Evolutionary conservation across 2,329 filamentous ascomycete species (phyloP).

Genomic region (Hypoxylon sp.): DNA sequence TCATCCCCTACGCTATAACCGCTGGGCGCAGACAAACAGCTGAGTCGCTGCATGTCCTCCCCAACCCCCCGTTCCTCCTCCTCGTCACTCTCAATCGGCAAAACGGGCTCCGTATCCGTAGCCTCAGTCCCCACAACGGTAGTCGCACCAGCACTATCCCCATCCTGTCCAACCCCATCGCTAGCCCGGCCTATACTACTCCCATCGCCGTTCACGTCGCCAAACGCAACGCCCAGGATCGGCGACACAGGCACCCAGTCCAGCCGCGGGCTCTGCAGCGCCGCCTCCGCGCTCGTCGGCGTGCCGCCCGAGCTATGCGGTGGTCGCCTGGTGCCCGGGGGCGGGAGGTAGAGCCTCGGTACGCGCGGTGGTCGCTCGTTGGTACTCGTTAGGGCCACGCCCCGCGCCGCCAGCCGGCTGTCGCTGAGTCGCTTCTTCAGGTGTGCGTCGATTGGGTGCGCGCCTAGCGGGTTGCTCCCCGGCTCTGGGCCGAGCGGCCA

Average conservation of each 20-base stretch:
- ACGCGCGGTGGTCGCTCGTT: constrained; percentile 7
- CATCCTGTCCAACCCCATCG: neutral
- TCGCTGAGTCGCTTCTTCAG: constrained; percentile 43
- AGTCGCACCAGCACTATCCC: neutral
- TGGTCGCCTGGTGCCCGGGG: constrained; percentile 33
- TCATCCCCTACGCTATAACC: constrained; percentile 11
- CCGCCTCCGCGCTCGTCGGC: constrained; percentile 22
- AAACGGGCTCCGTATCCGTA: constrained; percentile 35
- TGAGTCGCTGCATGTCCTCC: constrained; percentile 34
- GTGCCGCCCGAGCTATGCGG: constrained; percentile 18
- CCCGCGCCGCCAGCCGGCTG: constrained; percentile 12
- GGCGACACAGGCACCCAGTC: constrained; percentile 45
- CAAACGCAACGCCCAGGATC: constrained; percentile 46
- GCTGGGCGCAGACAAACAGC: constrained; percentile 42
- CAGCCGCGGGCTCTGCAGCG: constrained; percentile 42
- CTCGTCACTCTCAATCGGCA: constrained; percentile 43
- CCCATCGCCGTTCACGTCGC: constrained; percentile 5
- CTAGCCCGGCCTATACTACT: constrained; percentile 5
- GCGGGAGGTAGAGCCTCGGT: constrained; percentile 29
- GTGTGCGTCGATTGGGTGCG: constrained; percentile 47
- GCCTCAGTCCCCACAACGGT: too few species aligned
- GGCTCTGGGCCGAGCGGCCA: constrained; percentile 48
- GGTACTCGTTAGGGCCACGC: neutral
- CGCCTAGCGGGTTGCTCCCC: constrained; percentile 45
- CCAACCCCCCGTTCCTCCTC: constrained; percentile 21